A percentile compares a stretch with the other conserved stretches of the same genome.
These are phyloP conservation scores for Osmanthus fragrans DNA, from an alignment of 257 asterid genomes.

Conservation along the genomic window DNA sequence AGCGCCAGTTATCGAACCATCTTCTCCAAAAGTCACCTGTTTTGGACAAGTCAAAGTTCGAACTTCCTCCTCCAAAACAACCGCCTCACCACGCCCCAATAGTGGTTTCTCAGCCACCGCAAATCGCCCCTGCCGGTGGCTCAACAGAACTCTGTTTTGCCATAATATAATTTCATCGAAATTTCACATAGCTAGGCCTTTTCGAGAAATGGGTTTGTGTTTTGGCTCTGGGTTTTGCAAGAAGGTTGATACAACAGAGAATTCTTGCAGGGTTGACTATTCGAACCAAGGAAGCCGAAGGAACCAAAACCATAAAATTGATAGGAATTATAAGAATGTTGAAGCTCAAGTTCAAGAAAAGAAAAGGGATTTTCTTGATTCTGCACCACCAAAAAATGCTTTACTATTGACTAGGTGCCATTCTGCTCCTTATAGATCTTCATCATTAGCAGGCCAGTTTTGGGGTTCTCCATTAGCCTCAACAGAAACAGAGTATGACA, in stretches of 20 bases:
- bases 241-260: slow-evolving; percentile 30
- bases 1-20: slow-evolving; percentile 31
- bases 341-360: slow-evolving; percentile 3
- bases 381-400: slow-evolving; percentile 41
- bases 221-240: slow-evolving; percentile 32
- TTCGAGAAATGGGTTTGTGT: background rate
- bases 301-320: slow-evolving; percentile 6
- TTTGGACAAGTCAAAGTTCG: slow-evolving; percentile 49
- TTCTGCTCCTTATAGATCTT: slow-evolving; percentile 52
- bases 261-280: slow-evolving; percentile 23
- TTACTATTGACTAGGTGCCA: slow-evolving; percentile 44
- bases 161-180: background rate
- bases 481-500: background rate
- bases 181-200: background rate
- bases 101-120: background rate
- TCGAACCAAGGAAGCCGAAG: slow-evolving; percentile 10
- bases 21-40: slow-evolving; percentile 54
- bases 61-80: slow-evolving; percentile 18
- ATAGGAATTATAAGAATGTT: background rate
- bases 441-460: slow-evolving; percentile 41
- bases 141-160: slow-evolving; percentile 11
- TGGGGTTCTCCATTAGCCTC: slow-evolving; percentile 37
- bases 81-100: background rate
- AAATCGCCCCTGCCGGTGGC: slow-evolving; percentile 17
- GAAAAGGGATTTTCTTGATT: slow-evolving; percentile 16